Percentiles rank a stretch among this genome's conserved stretches.
Conservation (phyloP, 2,329 filamentous ascomycete species). For the Aspergillus niger region DNA sequence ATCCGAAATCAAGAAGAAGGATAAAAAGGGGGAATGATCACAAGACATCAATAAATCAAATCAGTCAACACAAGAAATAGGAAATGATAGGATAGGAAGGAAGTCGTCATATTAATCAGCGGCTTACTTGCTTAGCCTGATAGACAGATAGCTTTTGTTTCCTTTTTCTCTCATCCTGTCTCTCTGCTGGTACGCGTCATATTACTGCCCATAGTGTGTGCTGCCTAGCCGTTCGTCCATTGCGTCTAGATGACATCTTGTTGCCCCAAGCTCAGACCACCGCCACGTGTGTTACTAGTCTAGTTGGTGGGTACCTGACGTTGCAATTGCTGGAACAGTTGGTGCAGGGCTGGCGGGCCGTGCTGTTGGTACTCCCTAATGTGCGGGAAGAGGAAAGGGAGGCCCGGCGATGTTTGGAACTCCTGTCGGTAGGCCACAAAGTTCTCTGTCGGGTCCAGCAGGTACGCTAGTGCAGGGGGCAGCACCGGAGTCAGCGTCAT, state of each 20-base stretch:
- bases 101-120: too few relatives aligned
- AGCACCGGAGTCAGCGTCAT: conserved; percentile 28
- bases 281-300: not conserved
- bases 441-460: conserved; percentile 37
- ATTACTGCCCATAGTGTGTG: too few relatives aligned
- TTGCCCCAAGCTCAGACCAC: not conserved
- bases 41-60: not conserved
- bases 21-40: not conserved
- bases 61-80: not conserved
- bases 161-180: too few relatives aligned
- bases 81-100: not conserved
- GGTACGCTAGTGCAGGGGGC: conserved; percentile 26
- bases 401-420: conserved; percentile 35
- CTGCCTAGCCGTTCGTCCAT: not conserved
- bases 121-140: too few relatives aligned
- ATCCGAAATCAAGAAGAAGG: not conserved
- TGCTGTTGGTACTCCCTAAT: conserved; percentile 35
- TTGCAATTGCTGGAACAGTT: conserved; percentile 32
- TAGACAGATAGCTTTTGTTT: too few relatives aligned
- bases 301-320: not conserved
- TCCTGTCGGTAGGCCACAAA: conserved; percentile 39
- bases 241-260: not conserved
- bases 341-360: conserved; percentile 30
- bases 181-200: too few relatives aligned
- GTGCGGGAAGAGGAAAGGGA: conserved; percentile 44